Evolutionary conservation across 768 basidiomycete species (phyloP).

Genomic region (Crassisporium funariophilum): DNA sequence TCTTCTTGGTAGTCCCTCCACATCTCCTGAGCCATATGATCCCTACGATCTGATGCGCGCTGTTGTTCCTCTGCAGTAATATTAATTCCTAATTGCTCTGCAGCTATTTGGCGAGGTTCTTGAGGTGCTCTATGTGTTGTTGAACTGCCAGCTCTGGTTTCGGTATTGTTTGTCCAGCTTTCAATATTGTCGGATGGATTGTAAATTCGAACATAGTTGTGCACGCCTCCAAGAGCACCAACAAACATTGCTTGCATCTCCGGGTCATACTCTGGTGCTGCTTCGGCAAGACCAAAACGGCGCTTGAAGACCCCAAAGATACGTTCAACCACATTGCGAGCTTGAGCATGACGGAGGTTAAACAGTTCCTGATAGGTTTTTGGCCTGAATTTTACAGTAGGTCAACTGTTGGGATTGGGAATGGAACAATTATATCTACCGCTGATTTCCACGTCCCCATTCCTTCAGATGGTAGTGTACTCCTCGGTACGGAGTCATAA

Average conservation of each 20-base stretch:
- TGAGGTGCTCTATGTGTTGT: not conserved
- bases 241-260: constrained; percentile 23
- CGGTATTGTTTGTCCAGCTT: not conserved
- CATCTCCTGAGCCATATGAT: constrained; percentile 12
- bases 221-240: constrained; percentile 22
- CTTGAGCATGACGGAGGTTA: constrained; percentile 33
- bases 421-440: constrained; percentile 6
- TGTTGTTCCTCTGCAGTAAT: constrained; percentile 5
- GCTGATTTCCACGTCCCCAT: constrained; percentile 20
- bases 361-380: constrained; percentile 28
- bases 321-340: constrained; percentile 24
- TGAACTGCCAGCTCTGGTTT: not conserved
- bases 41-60: not conserved
- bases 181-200: constrained; percentile 19
- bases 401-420: constrained; percentile 8
- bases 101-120: not conserved
- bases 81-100: constrained; percentile 2
- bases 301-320: constrained; percentile 22
- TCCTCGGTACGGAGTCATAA: constrained; percentile 34
- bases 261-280: constrained; percentile 20
- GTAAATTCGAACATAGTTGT: constrained; percentile 27
- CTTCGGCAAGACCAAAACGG: constrained; percentile 17
- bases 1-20: constrained; percentile 9
- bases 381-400: constrained; percentile 22
- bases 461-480: constrained; percentile 36